phyloP scores from a whole-genome alignment of 306 rosid species.

The Delonix regia region DNA sequence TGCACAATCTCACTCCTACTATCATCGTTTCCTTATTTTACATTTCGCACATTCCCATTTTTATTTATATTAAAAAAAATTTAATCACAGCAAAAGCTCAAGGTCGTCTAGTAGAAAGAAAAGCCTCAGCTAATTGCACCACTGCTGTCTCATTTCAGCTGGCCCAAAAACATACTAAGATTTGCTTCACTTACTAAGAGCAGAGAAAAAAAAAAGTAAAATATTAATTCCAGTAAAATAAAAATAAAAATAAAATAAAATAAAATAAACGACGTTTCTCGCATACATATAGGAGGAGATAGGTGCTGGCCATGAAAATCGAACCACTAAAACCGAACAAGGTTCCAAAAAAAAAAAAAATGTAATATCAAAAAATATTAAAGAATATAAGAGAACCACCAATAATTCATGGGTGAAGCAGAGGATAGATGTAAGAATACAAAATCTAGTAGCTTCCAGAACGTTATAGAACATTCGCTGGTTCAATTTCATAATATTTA shows the following conservation, averaged over 20 bases:
- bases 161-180: too few relatives aligned
- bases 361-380: neutral
- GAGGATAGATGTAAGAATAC: neutral
- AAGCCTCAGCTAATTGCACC: too few relatives aligned
- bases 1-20: too few relatives aligned
- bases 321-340: neutral
- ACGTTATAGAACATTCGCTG: conserved; percentile 19
- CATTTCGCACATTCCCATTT: too few relatives aligned
- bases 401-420: conserved; percentile 23
- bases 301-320: neutral
- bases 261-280: neutral
- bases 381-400: neutral
- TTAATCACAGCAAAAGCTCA: too few relatives aligned
- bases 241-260: neutral
- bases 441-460: conserved; percentile 34
- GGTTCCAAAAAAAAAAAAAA: neutral
- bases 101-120: too few relatives aligned
- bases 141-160: too few relatives aligned
- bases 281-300: neutral
- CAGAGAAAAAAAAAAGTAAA: neutral
- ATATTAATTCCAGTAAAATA: neutral
- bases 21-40: too few relatives aligned
- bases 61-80: too few relatives aligned
- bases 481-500: neutral
- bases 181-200: too few relatives aligned